Evolutionary conservation across 2,329 filamentous ascomycete genomes (phyloP), one percentile per base, ranked within the genome.

Genomic region (Monosporascus cannonballus): DNA sequence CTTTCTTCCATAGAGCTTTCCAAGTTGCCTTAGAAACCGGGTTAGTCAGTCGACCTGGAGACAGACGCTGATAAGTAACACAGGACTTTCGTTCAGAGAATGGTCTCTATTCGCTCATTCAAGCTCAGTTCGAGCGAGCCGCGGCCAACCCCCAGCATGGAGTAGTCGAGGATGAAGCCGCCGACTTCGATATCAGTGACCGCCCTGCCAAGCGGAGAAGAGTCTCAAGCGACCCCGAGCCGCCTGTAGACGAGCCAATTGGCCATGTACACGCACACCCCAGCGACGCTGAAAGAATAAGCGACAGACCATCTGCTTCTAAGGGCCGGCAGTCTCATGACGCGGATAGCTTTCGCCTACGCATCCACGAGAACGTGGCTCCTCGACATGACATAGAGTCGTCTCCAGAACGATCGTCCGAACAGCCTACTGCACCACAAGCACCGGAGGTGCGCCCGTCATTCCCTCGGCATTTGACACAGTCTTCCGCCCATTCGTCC

Each of bases 61-160:
- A 52, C 51, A 37, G 14, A 54, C 49, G 61, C 56, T 66, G 56
- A 64, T 55, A 36, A 22, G 6, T 25, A 38, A 3, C 22, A 3
- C 57, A 87, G 84, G 85, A 89, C 59, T 89, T 89, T 57, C 84
- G 85, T 41, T 88, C 85, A 2, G 80, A 87, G 63, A 83, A 89
- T 66, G 86, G 86, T 2, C 76, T 89, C 1, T 89, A 89, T 67
- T 85, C 85, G 11, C 72, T 89, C 47, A 87, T 89, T 15, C 85
- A 88, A 67, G 77, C 82, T 17, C 82, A 86, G 59, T 85, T 84
- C 60, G 80, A 86, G 56, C 75, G 77, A 38, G 76, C 76, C 48
- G 70, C 74, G 59, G 71, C 68, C 58, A 61, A 53, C 56, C 42
- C 42, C 30, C 22, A 51, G 0, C 44, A 63, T 24, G 70, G 69